phyloP scores from a whole-genome alignment of 1,284 basidiomycete species.

The Ceratobasidium sp. region DNA sequence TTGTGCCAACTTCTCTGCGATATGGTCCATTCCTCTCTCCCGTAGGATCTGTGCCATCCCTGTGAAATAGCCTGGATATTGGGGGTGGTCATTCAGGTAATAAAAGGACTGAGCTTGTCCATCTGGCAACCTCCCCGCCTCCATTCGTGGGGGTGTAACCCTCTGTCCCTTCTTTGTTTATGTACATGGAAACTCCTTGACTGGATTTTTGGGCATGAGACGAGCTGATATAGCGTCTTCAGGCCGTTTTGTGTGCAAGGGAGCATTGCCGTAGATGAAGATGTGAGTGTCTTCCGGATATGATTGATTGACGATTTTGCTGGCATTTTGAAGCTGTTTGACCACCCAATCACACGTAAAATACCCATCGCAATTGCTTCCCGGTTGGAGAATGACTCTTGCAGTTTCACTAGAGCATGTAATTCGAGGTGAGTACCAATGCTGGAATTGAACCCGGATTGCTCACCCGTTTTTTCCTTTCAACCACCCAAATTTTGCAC shows the following conservation, averaged over 20 bases:
- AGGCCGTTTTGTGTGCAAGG: slow-evolving; percentile 50
- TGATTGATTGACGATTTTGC: slow-evolving; percentile 49
- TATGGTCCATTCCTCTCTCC: not conserved
- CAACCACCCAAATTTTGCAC: slow-evolving; percentile 52
- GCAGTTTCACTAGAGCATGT: slow-evolving; percentile 42
- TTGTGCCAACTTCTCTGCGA: slow-evolving; percentile 8
- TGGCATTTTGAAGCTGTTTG: slow-evolving; percentile 46
- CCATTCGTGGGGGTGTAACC: slow-evolving; percentile 43
- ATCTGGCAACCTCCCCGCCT: slow-evolving; percentile 42
- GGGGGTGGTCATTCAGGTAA: slow-evolving; percentile 47
- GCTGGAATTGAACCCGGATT: not conserved
- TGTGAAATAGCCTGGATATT: slow-evolving; percentile 45
- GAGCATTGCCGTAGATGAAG: slow-evolving; percentile 53
- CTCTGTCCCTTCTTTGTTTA: not conserved
- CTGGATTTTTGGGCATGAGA: slow-evolving; percentile 47
- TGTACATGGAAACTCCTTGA: slow-evolving; percentile 17
- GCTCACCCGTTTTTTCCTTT: slow-evolving; percentile 46
- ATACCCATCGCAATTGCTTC: slow-evolving; percentile 55
- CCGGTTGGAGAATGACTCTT: slow-evolving; percentile 51
- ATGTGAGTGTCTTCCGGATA: slow-evolving; percentile 46
- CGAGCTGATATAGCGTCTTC: slow-evolving; percentile 48
- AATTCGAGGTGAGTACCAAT: not conserved
- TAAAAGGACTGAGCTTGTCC: slow-evolving; percentile 47
- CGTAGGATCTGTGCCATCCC: slow-evolving; percentile 38
- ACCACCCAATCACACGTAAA: slow-evolving; percentile 50